Percentiles rank a stretch among this genome's conserved stretches.
Evolutionary conservation across 768 basidiomycete species (phyloP).

Genomic region (Kwoniella europaea): DNA sequence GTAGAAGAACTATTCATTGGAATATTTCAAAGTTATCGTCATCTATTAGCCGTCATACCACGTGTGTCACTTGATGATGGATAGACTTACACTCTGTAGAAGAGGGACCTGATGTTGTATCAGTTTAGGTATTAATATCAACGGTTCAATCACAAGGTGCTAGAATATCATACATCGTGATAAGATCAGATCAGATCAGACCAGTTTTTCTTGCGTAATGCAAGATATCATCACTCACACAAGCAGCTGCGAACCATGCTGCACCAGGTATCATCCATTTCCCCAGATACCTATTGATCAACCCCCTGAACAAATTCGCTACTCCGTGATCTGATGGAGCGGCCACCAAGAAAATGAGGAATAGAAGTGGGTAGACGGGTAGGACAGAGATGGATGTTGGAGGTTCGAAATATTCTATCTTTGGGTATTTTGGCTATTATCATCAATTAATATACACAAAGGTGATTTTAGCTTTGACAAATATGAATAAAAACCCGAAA

Average conservation of each 20-base stretch:
- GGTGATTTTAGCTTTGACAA: too few species aligned
- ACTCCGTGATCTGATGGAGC: conserved; percentile 6
- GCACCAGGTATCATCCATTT: conserved; percentile 20
- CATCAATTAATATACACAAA: background rate
- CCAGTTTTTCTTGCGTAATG: background rate
- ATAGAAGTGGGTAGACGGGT: conserved; percentile 6
- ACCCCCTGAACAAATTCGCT: conserved; percentile 1
- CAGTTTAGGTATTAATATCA: conserved; percentile 5
- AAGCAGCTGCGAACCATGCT: conserved; percentile 6
- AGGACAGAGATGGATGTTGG: conserved; percentile 5
- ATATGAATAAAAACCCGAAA: too few species aligned
- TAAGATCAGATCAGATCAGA: too few species aligned
- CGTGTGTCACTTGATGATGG: background rate
- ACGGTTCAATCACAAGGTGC: conserved; percentile 23
- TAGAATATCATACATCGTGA: background rate
- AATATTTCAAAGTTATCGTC: too few species aligned
- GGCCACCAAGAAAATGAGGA: conserved; percentile 16
- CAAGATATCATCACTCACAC: conserved; percentile 10
- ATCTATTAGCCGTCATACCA: too few species aligned
- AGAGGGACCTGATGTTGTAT: conserved; percentile 11
- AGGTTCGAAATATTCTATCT: conserved; percentile 14
- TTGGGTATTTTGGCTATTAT: conserved; percentile 16
- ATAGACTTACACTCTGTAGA: conserved; percentile 16
- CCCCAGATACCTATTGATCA: conserved; percentile 15
- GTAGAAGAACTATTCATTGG: conserved; percentile 14